phyloP scores from a whole-genome alignment of 768 basidiomycete species.

The Floccularia luteovirens region DNA sequence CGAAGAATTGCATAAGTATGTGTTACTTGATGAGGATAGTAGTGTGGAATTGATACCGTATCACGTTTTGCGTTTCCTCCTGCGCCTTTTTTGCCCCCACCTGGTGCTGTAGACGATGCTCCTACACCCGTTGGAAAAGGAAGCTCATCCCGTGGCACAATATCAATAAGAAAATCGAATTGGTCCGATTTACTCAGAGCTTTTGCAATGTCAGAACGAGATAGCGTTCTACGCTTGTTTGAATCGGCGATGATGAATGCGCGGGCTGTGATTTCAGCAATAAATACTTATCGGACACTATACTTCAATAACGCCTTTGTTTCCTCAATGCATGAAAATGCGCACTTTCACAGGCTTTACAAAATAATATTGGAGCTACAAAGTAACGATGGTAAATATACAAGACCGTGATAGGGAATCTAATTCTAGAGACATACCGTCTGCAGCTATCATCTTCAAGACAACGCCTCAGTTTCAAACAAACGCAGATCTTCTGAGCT shows the following conservation, averaged over 20 bases:
- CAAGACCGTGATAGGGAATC: slow-evolving; percentile 6
- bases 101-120: neutral
- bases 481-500: slow-evolving; percentile 2
- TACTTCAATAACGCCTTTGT: neutral
- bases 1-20: too few relatives aligned
- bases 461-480: slow-evolving; percentile 4
- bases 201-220: slow-evolving; percentile 88
- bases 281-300: slow-evolving; percentile 62
- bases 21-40: too few relatives aligned
- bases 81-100: neutral
- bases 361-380: slow-evolving; percentile 87
- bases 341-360: slow-evolving; percentile 97
- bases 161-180: slow-evolving; percentile 97
- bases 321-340: slow-evolving; percentile 10
- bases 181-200: slow-evolving; percentile 91
- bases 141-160: slow-evolving; percentile 81
- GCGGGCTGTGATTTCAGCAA: slow-evolving; percentile 91
- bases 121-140: slow-evolving; percentile 19
- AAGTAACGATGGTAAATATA: neutral
- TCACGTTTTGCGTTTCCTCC: neutral
- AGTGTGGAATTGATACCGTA: too few relatives aligned
- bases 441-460: slow-evolving; percentile 92
- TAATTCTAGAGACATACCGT: slow-evolving; percentile 35
- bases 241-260: slow-evolving; percentile 95
- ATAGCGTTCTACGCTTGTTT: slow-evolving; percentile 93